Evolutionary conservation across 31 red algal species (phyloP).

Genomic region (Pterothamnion heteromorphum): DNA sequence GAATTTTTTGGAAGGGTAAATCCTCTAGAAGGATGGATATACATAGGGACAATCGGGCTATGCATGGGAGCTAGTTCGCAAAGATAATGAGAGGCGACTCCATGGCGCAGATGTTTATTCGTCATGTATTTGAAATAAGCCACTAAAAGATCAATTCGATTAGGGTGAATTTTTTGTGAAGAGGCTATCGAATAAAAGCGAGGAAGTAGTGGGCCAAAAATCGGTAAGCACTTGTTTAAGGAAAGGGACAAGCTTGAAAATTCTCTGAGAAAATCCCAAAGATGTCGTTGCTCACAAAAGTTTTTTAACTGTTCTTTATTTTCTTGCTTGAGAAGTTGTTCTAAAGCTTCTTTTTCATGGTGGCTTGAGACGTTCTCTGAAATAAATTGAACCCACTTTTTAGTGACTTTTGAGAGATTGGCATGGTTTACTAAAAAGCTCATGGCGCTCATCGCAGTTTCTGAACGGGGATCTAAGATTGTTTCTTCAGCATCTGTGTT

Average conservation of each 20-base stretch:
- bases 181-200: slow-evolving; percentile 94
- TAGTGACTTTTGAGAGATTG: slow-evolving; percentile 43
- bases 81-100: slow-evolving; percentile 79
- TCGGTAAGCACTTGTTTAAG: slow-evolving; percentile 47
- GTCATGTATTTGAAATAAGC: slow-evolving; percentile 68
- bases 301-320: neutral
- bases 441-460: slow-evolving; percentile 32
- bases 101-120: slow-evolving; percentile 59
- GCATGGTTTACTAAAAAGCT: slow-evolving; percentile 47
- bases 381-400: no score
- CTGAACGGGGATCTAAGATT: neutral
- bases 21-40: slow-evolving; percentile 65
- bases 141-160: slow-evolving; percentile 64
- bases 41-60: slow-evolving; percentile 53
- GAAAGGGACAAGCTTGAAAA: slow-evolving; percentile 49
- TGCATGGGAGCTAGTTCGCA: slow-evolving; percentile 56
- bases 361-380: slow-evolving; percentile 55
- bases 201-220: slow-evolving; percentile 61
- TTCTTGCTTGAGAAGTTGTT: slow-evolving; percentile 22
- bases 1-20: slow-evolving; percentile 72
- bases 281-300: slow-evolving; percentile 51
- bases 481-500: slow-evolving; percentile 62
- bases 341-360: slow-evolving; percentile 40
- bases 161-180: slow-evolving; percentile 47
- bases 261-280: slow-evolving; percentile 76